These are phyloP conservation scores for Corynascus novoguineensis DNA, from an alignment of 495 filamentous ascomycete species.

Conservation along the genomic window DNA sequence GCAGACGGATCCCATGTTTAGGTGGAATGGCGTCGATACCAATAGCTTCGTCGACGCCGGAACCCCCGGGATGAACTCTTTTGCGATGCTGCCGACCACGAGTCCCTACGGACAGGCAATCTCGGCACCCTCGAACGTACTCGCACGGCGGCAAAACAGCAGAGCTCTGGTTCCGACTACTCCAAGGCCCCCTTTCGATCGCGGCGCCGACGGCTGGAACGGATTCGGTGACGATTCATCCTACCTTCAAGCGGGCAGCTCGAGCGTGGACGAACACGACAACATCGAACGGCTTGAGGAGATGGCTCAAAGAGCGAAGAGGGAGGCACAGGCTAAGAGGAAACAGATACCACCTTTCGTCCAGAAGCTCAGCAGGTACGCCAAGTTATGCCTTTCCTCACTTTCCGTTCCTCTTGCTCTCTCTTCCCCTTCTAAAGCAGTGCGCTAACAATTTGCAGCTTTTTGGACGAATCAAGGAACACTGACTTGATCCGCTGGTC, in stretches of 20 bases:
- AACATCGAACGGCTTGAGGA: conserved; percentile 72
- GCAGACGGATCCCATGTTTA: conserved; percentile 36
- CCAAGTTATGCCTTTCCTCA: too few species aligned
- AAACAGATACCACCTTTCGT: conserved; percentile 98
- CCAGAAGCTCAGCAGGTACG: conserved; percentile 94
- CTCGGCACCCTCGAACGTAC: conserved; percentile 52
- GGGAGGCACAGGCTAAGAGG: conserved; percentile 74
- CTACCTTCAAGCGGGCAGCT: conserved; percentile 33
- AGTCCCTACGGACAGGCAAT: conserved; percentile 35
- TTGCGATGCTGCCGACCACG: conserved; percentile 43
- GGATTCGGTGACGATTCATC: conserved; percentile 45
- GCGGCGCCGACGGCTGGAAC: conserved; percentile 41
- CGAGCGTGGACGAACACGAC: conserved; percentile 53
- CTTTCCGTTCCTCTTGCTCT: too few species aligned
- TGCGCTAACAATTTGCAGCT: conserved; percentile 48
- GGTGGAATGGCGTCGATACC: conserved; percentile 35
- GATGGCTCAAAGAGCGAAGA: conserved; percentile 68
- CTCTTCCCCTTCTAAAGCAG: not conserved
- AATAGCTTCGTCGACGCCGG: conserved; percentile 33
- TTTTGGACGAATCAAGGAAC: conserved; percentile 85
- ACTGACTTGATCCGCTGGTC: conserved; percentile 97
- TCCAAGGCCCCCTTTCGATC: conserved; percentile 38
- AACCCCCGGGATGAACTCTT: conserved; percentile 32
- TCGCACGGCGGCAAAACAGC: conserved; percentile 60
- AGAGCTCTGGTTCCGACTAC: conserved; percentile 52